A percentile compares a stretch with the other conserved stretches of the same genome.
Conservation (phyloP, 1,139 yeast species). For the Saccharomycopsis crataegensis region DNA sequence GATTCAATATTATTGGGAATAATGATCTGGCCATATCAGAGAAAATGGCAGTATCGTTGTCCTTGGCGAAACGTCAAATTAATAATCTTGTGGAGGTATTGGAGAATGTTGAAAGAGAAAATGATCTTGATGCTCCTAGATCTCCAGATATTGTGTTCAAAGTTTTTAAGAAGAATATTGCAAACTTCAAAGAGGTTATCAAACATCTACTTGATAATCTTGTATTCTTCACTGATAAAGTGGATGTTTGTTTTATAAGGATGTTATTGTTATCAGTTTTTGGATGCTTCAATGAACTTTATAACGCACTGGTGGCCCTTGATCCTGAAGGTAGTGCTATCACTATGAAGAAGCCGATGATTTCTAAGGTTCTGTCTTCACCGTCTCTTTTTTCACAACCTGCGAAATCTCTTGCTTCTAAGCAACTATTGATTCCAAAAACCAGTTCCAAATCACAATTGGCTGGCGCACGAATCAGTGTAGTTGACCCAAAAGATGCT, state of each 20-base stretch:
- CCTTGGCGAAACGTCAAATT: constrained; percentile 38
- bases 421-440: constrained; percentile 5
- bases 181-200: constrained; percentile 34
- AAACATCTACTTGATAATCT: constrained; percentile 34
- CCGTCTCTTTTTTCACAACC: neutral
- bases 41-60: constrained; percentile 37
- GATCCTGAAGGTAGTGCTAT: constrained; percentile 22
- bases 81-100: constrained; percentile 39
- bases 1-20: constrained; percentile 40
- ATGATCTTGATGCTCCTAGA: constrained; percentile 20
- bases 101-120: constrained; percentile 34
- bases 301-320: constrained; percentile 36
- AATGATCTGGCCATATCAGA: constrained; percentile 37
- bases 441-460: constrained; percentile 8
- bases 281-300: constrained; percentile 40
- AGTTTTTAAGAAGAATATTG: constrained; percentile 9
- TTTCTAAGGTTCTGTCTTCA: neutral
- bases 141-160: neutral
- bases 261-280: constrained; percentile 41
- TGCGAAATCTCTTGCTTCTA: neutral
- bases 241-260: constrained; percentile 41
- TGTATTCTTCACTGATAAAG: constrained; percentile 33
- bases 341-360: neutral
- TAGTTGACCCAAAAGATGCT: constrained; percentile 18
- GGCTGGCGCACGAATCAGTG: constrained; percentile 18